phyloP scores from a whole-genome alignment of 164 flowering plant species.

The Santalum album region DNA sequence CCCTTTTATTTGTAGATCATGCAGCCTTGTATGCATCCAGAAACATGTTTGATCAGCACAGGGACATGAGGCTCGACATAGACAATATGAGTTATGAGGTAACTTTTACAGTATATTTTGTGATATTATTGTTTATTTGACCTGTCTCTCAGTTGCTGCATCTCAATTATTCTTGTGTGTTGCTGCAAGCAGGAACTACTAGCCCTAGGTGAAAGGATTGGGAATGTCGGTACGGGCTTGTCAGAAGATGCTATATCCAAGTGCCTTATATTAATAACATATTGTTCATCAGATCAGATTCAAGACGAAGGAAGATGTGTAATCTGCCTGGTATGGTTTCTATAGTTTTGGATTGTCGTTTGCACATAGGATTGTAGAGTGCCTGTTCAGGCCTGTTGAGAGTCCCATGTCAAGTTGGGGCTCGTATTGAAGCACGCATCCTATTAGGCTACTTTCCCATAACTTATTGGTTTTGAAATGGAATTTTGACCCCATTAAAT shows the following conservation, averaged over 20 bases:
- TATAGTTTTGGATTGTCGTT: no score
- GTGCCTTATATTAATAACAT: conserved; percentile 32
- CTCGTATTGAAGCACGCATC: no score
- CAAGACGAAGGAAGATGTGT: conserved; percentile 39
- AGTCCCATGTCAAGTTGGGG: no score
- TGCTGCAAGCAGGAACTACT: conserved; percentile 48
- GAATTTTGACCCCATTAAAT: no score
- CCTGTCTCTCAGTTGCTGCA: no score
- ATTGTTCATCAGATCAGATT: conserved; percentile 23
- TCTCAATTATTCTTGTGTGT: conserved; percentile 1
- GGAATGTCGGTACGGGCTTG: conserved; percentile 58
- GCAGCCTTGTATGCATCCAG: conserved; percentile 40
- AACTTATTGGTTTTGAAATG: no score
- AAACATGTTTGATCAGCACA: conserved; percentile 38
- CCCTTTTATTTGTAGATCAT: conserved; percentile 26
- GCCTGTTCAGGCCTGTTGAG: no score
- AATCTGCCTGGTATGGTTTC: conserved; percentile 50
- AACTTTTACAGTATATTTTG: neutral
- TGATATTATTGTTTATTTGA: neutral
- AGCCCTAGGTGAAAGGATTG: conserved; percentile 64
- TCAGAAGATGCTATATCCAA: conserved; percentile 36
- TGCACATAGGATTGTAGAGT: no score
- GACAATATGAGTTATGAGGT: conserved; percentile 69
- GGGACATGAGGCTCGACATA: conserved; percentile 55
- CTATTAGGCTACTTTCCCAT: no score